Percentiles rank a stretch among this genome's conserved stretches.
These are phyloP conservation scores for Pichia ethanolica DNA, from an alignment of 805 yeast genomes.

Conservation along the genomic window DNA sequence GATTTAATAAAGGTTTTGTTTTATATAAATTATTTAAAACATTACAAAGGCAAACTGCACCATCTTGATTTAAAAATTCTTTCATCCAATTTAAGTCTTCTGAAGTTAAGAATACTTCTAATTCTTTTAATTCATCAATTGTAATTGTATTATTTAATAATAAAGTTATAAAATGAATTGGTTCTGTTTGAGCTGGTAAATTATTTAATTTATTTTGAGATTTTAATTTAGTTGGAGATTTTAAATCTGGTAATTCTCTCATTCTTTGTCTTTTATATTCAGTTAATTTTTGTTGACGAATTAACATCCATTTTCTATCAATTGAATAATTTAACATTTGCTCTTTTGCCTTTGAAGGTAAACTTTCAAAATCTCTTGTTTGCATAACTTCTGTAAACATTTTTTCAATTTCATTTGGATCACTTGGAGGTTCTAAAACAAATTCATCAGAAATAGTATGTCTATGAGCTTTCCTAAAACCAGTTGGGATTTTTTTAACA, in stretches of 20 bases:
- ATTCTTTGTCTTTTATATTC: constrained; percentile 51
- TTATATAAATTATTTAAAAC: constrained; percentile 41
- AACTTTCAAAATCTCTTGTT: constrained; percentile 63
- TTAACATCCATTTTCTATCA: constrained; percentile 86
- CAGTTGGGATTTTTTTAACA: constrained; percentile 19
- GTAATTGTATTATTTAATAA: constrained; percentile 65
- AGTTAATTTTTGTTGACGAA: constrained; percentile 76
- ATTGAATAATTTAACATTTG: constrained; percentile 70
- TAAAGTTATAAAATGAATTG: constrained; percentile 50
- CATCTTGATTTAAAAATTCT: constrained; percentile 74
- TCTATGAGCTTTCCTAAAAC: constrained; percentile 27
- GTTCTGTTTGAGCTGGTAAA: constrained; percentile 32
- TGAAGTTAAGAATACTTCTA: constrained; percentile 88
- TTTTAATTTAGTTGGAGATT: constrained; percentile 3
- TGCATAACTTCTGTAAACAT: constrained; percentile 77
- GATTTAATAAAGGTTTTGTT: constrained; percentile 21
- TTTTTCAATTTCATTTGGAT: constrained; percentile 58
- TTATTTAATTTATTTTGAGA: constrained; percentile 24
- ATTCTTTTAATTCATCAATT: constrained; percentile 63
- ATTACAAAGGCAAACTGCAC: constrained; percentile 79
- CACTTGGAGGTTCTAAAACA: constrained; percentile 58
- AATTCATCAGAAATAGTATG: constrained; percentile 34
- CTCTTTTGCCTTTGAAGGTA: constrained; percentile 59
- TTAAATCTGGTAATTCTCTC: constrained; percentile 5
- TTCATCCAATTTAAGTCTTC: constrained; percentile 76